These are phyloP conservation scores for Aspergillus fischeri DNA, from an alignment of 2,329 filamentous ascomycete genomes.

Conservation along the genomic window DNA sequence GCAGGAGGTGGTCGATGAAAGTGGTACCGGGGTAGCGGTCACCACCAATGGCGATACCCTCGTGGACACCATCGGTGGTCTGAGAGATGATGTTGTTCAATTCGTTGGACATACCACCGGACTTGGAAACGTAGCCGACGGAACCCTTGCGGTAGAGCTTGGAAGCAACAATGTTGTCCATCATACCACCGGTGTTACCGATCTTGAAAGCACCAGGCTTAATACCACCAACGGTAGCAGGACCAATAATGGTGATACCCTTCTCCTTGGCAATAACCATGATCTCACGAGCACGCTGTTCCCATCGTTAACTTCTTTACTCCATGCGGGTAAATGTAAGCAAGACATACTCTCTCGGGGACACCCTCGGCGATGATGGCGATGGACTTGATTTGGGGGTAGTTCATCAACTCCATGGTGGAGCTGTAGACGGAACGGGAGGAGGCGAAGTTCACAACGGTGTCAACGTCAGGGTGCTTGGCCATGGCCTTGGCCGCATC, in stretches of 20 bases:
- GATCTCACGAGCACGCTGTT: conserved; percentile 91
- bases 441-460: conserved; percentile 98
- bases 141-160: conserved; percentile 99
- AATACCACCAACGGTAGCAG: conserved; percentile 97
- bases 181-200: conserved; percentile 99
- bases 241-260: conserved; percentile 97
- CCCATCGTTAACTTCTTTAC: conserved; percentile 6
- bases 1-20: conserved; percentile 96
- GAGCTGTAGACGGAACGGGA: conserved; percentile 98
- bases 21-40: conserved; percentile 98
- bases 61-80: conserved; percentile 95
- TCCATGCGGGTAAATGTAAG: not conserved
- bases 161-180: conserved; percentile 99
- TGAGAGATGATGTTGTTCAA: conserved; percentile 99
- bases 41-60: conserved; percentile 99
- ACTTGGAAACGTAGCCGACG: conserved; percentile 99
- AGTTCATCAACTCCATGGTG: conserved; percentile 97
- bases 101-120: conserved; percentile 99
- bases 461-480: conserved; percentile 97
- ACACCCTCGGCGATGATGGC: conserved; percentile 99
- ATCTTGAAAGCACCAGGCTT: conserved; percentile 99
- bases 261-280: conserved; percentile 95
- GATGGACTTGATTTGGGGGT: conserved; percentile 95
- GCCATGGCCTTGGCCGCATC: conserved; percentile 83
- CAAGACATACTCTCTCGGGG: conserved; percentile 72